These are phyloP conservation scores for Mycena kentingensis DNA, from an alignment of 768 basidiomycete species.

Conservation along the genomic window DNA sequence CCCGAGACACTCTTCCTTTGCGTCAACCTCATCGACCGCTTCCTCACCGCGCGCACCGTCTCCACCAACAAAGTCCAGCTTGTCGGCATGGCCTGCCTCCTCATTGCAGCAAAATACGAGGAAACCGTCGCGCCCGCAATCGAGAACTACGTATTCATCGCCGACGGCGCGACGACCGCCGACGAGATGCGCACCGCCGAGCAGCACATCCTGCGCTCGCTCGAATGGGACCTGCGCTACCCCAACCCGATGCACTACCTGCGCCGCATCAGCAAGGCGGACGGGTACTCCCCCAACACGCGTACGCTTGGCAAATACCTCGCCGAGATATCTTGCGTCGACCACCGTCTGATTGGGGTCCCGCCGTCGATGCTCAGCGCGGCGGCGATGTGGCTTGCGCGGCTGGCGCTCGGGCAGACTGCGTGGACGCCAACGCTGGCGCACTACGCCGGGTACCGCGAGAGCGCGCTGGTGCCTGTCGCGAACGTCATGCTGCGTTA, in stretches of 20 bases:
- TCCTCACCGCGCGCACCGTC: constrained; percentile 70
- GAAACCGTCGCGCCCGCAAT: constrained; percentile 89
- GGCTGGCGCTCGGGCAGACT: constrained; percentile 74
- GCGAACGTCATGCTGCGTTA: constrained; percentile 91
- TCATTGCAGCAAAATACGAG: constrained; percentile 90
- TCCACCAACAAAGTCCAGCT: constrained; percentile 86
- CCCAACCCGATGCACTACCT: constrained; percentile 91
- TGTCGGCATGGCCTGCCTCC: constrained; percentile 85
- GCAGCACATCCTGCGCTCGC: constrained; percentile 80
- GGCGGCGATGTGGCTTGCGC: constrained; percentile 82
- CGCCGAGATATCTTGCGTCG: constrained; percentile 81
- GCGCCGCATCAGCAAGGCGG: constrained; percentile 88
- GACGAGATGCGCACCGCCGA: constrained; percentile 89
- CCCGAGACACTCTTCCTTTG: constrained; percentile 92
- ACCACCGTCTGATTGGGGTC: constrained; percentile 72
- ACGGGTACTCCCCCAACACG: constrained; percentile 83
- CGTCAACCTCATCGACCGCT: constrained; percentile 82
- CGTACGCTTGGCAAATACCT: constrained; percentile 91
- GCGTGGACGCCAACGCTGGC: constrained; percentile 82
- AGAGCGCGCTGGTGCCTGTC: constrained; percentile 74
- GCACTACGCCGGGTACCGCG: constrained; percentile 85
- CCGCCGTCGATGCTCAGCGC: constrained; percentile 83
- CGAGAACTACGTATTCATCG: constrained; percentile 74
- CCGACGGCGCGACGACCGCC: constrained; percentile 74
- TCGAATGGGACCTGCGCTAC: constrained; percentile 84